Evolutionary conservation across 129 eudicot species (phyloP), one percentile per base, ranked within the genome.

Genomic region (Saussurea involucrata): DNA sequence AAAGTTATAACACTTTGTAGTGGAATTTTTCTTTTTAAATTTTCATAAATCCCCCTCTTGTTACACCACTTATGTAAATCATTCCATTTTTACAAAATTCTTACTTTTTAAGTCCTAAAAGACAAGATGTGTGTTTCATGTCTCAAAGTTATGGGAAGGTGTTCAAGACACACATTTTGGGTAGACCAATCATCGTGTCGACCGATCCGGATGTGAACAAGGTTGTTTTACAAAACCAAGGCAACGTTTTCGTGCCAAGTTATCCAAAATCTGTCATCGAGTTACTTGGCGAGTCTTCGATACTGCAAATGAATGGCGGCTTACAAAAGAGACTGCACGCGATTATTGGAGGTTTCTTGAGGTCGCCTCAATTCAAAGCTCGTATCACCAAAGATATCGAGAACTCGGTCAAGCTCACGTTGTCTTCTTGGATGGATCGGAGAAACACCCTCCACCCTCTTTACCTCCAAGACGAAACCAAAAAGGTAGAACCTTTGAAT

Each of bases 141-240:
- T 57, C 49, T 70, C 25, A 60, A 81, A 95, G 99, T 78, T 92
- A 92, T 53, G 99, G 99, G 67, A 82, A 88, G 75, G 99, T 95
- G 75, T 95, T 95, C 84, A 89, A 73, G 80, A 95, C 97, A 20
- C 88, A 95, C 76, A 83, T 95, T 65, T 44, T 95, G 78, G 99
- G 99, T 42, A 88, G 88, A 53, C 88, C 96, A 1, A 89, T 92
- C 9, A 85, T 95, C 32, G 99, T 88, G 18, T 95, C 99, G 21
- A 95, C 99, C 0, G 97, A 95, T 69, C 89, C 97, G 1, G 97
- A 92, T 2, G 93, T 95, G 82, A 95, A 95, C 88, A 95, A 85
- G 66, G 77, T 81, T 27, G 83, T 95, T 9, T 80, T 95, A 69
- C 96, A 84, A 68, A 89, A 95, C 85, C 87, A 92, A 33, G 97